phyloP scores from a whole-genome alignment of 495 filamentous ascomycete species.

The Staphylotrichum tortipilum region DNA sequence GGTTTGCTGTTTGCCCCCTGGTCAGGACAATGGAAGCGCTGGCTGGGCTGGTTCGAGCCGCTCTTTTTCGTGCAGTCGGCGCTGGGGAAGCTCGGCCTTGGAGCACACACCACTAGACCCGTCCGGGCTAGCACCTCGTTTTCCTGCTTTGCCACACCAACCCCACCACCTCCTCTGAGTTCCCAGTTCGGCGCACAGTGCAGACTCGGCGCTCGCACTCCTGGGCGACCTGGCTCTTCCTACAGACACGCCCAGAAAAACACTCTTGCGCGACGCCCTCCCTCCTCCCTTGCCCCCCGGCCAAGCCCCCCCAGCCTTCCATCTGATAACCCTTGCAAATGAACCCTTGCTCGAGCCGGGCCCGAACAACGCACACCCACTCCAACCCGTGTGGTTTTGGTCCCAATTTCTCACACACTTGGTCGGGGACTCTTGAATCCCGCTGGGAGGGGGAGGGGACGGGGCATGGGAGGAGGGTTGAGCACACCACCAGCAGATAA shows the following conservation, averaged over 20 bases:
- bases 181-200: neutral
- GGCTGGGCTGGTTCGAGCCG: too few species aligned
- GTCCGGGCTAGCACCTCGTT: too few species aligned
- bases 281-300: neutral
- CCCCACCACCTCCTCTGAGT: neutral
- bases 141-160: neutral
- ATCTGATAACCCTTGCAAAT: neutral
- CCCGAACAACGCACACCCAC: neutral
- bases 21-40: too few species aligned
- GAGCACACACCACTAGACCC: too few species aligned
- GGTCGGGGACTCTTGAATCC: neutral
- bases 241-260: neutral
- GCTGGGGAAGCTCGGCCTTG: too few species aligned
- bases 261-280: neutral
- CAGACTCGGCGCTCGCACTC: neutral
- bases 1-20: too few species aligned
- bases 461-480: too few species aligned
- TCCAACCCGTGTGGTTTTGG: neutral
- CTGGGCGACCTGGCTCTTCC: neutral
- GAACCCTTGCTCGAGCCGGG: neutral
- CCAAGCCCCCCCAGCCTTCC: conserved; percentile 2
- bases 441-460: too few species aligned
- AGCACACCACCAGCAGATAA: too few species aligned
- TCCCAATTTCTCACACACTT: neutral
- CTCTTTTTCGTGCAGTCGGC: too few species aligned